These are phyloP conservation scores for Aspergillus bombycis DNA, from an alignment of 2,329 filamentous ascomycete genomes.

Conservation along the genomic window DNA sequence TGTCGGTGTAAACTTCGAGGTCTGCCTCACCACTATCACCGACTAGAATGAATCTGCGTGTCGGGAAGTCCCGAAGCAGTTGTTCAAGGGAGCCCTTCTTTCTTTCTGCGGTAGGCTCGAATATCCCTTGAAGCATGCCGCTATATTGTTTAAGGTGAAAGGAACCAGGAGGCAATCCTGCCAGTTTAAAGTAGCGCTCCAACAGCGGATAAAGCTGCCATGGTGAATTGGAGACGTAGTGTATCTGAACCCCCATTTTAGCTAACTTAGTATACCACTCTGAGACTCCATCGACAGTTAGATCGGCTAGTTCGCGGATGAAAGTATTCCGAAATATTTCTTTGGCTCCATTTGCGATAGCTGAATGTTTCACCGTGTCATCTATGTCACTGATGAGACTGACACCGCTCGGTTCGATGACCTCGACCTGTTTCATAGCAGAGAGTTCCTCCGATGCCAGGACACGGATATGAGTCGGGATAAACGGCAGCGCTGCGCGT, in stretches of 20 bases:
- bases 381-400: conserved; percentile 98
- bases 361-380: conserved; percentile 95
- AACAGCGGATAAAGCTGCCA: conserved; percentile 96
- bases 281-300: conserved; percentile 82
- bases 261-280: conserved; percentile 86
- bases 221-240: conserved; percentile 98
- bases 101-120: conserved; percentile 92
- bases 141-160: conserved; percentile 96
- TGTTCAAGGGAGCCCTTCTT: conserved; percentile 87
- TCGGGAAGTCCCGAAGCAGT: conserved; percentile 85
- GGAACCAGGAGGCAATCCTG: conserved; percentile 81
- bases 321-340: conserved; percentile 98
- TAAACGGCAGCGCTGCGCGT: conserved; percentile 80
- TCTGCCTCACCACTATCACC: conserved; percentile 97
- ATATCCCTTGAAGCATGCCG: conserved; percentile 96
- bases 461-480: conserved; percentile 86
- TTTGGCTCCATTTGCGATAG: conserved; percentile 80
- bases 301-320: conserved; percentile 77
- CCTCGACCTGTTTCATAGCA: conserved; percentile 72
- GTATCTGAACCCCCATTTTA: conserved; percentile 80
- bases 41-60: conserved; percentile 85
- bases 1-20: conserved; percentile 93
- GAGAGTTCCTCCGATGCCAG: conserved; percentile 85
- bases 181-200: conserved; percentile 78
- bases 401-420: conserved; percentile 78